A percentile compares a stretch with the other conserved stretches of the same genome.
Evolutionary conservation across 345 rosid genomes (phyloP).

Genomic region (Microcos paniculata): DNA sequence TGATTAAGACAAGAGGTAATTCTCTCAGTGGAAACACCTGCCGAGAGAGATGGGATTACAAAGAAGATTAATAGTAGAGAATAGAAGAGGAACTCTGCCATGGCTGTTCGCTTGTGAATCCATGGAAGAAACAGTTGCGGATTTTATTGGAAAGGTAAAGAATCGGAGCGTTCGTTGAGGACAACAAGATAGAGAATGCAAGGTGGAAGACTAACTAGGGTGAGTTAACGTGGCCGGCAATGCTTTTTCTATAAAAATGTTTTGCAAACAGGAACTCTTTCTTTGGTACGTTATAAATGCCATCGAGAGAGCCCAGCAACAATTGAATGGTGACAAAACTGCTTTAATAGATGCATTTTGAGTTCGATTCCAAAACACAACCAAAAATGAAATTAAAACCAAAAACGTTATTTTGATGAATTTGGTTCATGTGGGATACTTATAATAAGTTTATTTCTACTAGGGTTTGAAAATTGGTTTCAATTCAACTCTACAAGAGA

Average conservation of each 20-base stretch:
- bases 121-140: neutral
- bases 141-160: conserved; percentile 4
- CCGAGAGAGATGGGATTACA: neutral
- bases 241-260: neutral
- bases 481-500: neutral
- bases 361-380: neutral
- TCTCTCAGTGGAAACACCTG: neutral
- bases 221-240: conserved; percentile 7
- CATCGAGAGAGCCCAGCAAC: neutral
- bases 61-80: neutral
- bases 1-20: conserved; percentile 32
- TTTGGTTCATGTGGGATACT: neutral
- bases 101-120: neutral
- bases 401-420: neutral
- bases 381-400: neutral
- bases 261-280: neutral
- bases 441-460: neutral
- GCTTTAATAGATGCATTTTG: neutral
- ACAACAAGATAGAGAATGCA: neutral
- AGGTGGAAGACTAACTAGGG: neutral
- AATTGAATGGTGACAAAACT: neutral
- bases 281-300: neutral
- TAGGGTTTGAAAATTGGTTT: neutral
- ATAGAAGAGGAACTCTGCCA: neutral
- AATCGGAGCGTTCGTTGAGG: conserved; percentile 3